Evolutionary conservation across 2,329 filamentous ascomycete species (phyloP), one percentile per base, ranked within the genome.

Genomic region (Bimuria novae-zelandiae): DNA sequence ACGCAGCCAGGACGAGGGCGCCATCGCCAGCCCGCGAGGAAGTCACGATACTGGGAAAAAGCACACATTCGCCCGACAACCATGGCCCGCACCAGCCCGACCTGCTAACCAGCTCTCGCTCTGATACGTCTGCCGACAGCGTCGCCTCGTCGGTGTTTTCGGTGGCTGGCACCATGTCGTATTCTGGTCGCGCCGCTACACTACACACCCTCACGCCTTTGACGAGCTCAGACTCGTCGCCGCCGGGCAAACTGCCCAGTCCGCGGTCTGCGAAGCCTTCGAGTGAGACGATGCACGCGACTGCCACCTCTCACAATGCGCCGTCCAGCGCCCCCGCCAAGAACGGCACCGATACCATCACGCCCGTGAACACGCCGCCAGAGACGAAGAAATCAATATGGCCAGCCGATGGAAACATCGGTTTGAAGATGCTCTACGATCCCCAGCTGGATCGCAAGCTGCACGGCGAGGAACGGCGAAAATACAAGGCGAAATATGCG

Each of bases 141-240:
- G 84, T 86, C 49, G 82, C 82, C 45, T 90, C 88, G 39, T 90
- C 90, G 49, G 80, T 88, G 60, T 89, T 89, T 75, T 89, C 85
- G 74, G 77, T 79, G 63, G 76, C 77, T 62, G 58, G 54, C 61
- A 72, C 77, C 64, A 84, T 84, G 70, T 76, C 82, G 70, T 82
- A 82, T 63, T 75, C 81, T 72, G 80, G 82, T 69, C 80, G 81
- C 60, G 72, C 79, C 57, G 78, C 78, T 57, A 78, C 80, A 70
- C 64, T 77, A 69, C 78, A 79, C 65, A 82, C 80, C 56, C 76
- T 87, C 47, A 89, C 86, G 19, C 86, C 86, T 54, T 77, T 88
- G 68, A 89, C 86, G 60, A 85, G 83, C 67, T 77, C 81, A 71
- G 85, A 87, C 67, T 87, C 84, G 49, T 87, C 86, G 52, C 84